A percentile compares a stretch with the other conserved stretches of the same genome.
Evolutionary conservation across 108 stramenopile genomes (phyloP).

Genomic region (Nitzschia putrida): DNA sequence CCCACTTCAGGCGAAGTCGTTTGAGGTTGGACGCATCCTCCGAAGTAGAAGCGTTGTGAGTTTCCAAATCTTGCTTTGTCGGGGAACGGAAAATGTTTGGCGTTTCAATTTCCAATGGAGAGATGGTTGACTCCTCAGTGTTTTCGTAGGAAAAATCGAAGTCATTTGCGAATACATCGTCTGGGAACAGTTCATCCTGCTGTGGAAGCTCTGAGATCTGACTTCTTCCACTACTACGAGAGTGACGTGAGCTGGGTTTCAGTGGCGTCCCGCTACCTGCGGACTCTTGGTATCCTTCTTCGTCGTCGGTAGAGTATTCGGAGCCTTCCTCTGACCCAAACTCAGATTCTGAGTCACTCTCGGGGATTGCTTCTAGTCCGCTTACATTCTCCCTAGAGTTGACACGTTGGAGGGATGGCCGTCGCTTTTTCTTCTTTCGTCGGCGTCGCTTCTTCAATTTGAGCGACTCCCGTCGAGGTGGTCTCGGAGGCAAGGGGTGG

Average conservation of each 20-base stretch:
- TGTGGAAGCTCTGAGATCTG: background rate
- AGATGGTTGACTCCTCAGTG: too few species aligned
- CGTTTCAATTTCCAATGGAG: too few species aligned
- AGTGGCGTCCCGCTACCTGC: background rate
- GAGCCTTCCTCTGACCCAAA: slow-evolving; percentile 5
- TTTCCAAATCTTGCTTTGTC: too few species aligned
- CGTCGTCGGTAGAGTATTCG: slow-evolving; percentile 14
- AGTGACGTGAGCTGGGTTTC: background rate
- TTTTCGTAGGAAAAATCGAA: background rate
- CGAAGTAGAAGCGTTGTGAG: too few species aligned
- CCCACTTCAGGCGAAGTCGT: too few species aligned
- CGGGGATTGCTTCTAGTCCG: slow-evolving; percentile 13
- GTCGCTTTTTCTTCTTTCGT: slow-evolving; percentile 10
- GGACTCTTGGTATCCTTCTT: background rate
- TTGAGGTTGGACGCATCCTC: too few species aligned
- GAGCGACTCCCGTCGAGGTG: slow-evolving; percentile 11
- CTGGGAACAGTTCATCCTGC: background rate
- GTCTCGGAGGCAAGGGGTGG: slow-evolving; percentile 12
- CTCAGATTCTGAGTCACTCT: slow-evolving; percentile 1
- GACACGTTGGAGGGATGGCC: slow-evolving; percentile 3
- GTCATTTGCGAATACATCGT: background rate
- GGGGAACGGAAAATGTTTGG: too few species aligned
- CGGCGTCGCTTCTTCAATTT: slow-evolving; percentile 1
- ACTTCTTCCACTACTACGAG: background rate
- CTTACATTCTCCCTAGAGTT: slow-evolving; percentile 10